A percentile compares a stretch with the other conserved stretches of the same genome.
Evolutionary conservation across 768 basidiomycete genomes (phyloP).

Genomic region (Termitomyces sp.): DNA sequence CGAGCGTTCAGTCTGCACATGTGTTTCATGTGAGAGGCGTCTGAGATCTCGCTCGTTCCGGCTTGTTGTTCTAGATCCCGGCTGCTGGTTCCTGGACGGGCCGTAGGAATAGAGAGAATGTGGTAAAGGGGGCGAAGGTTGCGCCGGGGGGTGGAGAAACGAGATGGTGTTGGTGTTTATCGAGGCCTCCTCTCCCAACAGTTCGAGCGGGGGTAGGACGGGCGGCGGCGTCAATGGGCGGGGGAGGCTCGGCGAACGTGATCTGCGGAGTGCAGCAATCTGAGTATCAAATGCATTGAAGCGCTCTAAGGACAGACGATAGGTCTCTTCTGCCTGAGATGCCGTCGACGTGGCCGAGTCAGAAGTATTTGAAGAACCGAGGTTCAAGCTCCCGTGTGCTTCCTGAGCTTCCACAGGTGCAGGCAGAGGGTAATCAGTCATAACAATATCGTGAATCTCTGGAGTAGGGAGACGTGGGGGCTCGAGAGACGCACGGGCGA

Average conservation of each 20-base stretch:
- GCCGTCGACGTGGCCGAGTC: no score
- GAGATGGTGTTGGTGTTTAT: constrained; percentile 14
- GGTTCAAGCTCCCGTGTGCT: constrained; percentile 4
- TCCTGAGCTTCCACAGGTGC: constrained; percentile 11
- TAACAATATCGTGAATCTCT: constrained; percentile 44
- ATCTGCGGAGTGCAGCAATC: constrained; percentile 41
- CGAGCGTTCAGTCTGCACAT: background rate
- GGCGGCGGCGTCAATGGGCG: constrained; percentile 25
- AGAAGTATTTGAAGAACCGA: no score
- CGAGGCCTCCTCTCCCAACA: constrained; percentile 14
- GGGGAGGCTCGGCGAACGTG: constrained; percentile 20
- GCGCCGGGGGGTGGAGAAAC: constrained; percentile 19
- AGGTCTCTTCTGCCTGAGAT: constrained; percentile 19
- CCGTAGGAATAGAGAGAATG: constrained; percentile 11
- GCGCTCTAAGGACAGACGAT: constrained; percentile 41
- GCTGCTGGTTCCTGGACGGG: constrained; percentile 4
- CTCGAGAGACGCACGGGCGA: constrained; percentile 13
- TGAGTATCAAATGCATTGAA: constrained; percentile 51
- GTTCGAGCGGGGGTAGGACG: constrained; percentile 29
- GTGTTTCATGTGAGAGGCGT: constrained; percentile 6
- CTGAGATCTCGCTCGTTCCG: constrained; percentile 8
- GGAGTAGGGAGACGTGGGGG: constrained; percentile 39
- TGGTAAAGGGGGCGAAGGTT: constrained; percentile 16
- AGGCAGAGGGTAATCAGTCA: constrained; percentile 34
- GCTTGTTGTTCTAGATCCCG: constrained; percentile 2